Conservation (phyloP, 352 stramenopile genomes). For the Phytophthora pseudosyringae region DNA sequence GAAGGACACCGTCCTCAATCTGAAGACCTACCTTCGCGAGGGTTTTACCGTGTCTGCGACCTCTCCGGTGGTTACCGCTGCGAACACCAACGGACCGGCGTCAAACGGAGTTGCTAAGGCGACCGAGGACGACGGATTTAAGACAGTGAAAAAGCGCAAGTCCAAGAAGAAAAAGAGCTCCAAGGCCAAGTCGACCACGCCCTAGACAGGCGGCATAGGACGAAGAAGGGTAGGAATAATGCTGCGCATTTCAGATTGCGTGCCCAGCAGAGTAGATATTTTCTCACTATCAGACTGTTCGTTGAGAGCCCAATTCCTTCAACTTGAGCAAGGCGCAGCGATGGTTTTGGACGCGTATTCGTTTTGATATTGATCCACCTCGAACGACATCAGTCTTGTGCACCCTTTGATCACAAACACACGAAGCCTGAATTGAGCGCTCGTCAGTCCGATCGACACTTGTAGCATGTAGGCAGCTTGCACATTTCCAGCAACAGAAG, state of each 20-base stretch:
- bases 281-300: too few relatives aligned
- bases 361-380: too few relatives aligned
- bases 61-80: background rate
- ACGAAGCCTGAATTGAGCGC: too few relatives aligned
- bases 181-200: constrained; percentile 15
- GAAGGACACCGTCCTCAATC: constrained; percentile 52
- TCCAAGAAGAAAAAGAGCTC: constrained; percentile 32
- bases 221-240: background rate
- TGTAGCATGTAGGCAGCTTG: too few relatives aligned
- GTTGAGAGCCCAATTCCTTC: too few relatives aligned
- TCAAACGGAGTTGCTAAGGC: constrained; percentile 8
- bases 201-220: background rate
- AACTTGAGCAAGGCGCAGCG: too few relatives aligned
- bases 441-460: too few relatives aligned
- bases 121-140: constrained; percentile 21
- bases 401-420: too few relatives aligned
- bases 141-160: constrained; percentile 37
- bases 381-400: too few relatives aligned
- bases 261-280: too few relatives aligned
- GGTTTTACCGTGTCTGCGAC: constrained; percentile 9
- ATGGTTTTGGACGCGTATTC: too few relatives aligned
- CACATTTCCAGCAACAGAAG: too few relatives aligned
- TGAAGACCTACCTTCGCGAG: constrained; percentile 47
- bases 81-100: constrained; percentile 5
- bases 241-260: background rate